Base-by-base conservation (phyloP, 768 basidiomycete species). In the Mycena sanguinolenta region DNA sequence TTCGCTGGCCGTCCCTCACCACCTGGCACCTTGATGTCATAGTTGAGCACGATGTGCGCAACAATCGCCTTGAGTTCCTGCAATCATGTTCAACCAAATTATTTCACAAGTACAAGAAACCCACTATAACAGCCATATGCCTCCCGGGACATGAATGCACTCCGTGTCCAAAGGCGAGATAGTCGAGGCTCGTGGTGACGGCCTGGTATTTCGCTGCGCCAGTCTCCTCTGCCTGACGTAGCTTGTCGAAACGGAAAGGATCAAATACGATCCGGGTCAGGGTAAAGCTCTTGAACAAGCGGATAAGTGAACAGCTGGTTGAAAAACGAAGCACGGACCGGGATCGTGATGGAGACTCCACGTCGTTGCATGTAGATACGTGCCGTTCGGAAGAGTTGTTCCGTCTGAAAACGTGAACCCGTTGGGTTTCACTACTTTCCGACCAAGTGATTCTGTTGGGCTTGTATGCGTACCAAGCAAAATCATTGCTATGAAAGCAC, bases 391-490 rank as follows among this genome's bases (percentile, higher is more conserved):
- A 8, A 77, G 52, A 2, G 42, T 63, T 12, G 74, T 75, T 44
- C 77, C 77, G 50, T 77, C 72, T 8, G 77, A 76, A 53, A 77
- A 77, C 12, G 74, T 75, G 58, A 76, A 77, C 53, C 74, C 75
- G 30, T 49, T 44, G 10, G 68, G 58, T 38, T 73, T 73, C 32
- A 76, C 55, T 3, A 74, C 70, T 25, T 69, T 72, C 10, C 77
- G 75, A 5, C 50, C 65, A 25, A 75, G 67, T 9, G 64, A 67
- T 28, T 76, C 76, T 77, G 62, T 9, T 55, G 30, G 21, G 10
- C 46, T 53, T 61, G 3, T 13, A 38, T 27, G 7, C 14, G 16
- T 4, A 17, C 23, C 21, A 36, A 36, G 17, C n/a, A n/a, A n/a
- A n/a, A n/a, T n/a, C n/a, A n/a, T n/a, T n/a, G 21, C 17, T 30